Percentiles rank a stretch among this genome's conserved stretches.
Conservation (phyloP, 2,329 filamentous ascomycete genomes). For the Colletotrichum tamarilloi region DNA sequence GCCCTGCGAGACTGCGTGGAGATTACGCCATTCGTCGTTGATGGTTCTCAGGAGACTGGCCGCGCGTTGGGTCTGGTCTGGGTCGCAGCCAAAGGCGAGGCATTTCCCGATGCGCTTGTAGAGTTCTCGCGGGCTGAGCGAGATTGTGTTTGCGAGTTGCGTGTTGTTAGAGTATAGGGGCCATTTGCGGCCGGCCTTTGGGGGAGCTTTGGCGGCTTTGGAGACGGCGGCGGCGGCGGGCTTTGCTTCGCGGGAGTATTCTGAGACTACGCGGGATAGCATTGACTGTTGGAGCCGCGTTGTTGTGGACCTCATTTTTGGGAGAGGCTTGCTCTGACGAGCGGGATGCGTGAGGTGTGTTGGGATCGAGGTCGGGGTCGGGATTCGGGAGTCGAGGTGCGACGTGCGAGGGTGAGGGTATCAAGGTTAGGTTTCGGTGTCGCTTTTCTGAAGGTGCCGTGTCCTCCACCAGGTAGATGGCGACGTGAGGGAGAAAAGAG, state of each 20-base stretch:
- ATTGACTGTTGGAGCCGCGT: neutral
- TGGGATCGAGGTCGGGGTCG: neutral
- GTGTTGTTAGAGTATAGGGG: no score
- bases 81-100: conserved; percentile 37
- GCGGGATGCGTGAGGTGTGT: no score
- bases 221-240: no score
- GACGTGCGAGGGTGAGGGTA: neutral
- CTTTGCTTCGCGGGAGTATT: neutral
- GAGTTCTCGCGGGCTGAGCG: no score
- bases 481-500: no score
- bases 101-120: conserved; percentile 35
- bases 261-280: neutral
- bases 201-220: no score
- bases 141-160: no score
- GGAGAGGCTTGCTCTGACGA: neutral
- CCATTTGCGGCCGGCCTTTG: no score
- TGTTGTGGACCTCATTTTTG: neutral
- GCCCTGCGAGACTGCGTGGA: neutral
- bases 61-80: conserved; percentile 26
- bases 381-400: no score
- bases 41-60: conserved; percentile 25
- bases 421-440: neutral
- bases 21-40: conserved; percentile 1
- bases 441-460: no score
- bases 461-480: no score